Evolutionary conservation across 2,329 filamentous ascomycete species (phyloP).

Genomic region (Shiraia bambusicola): DNA sequence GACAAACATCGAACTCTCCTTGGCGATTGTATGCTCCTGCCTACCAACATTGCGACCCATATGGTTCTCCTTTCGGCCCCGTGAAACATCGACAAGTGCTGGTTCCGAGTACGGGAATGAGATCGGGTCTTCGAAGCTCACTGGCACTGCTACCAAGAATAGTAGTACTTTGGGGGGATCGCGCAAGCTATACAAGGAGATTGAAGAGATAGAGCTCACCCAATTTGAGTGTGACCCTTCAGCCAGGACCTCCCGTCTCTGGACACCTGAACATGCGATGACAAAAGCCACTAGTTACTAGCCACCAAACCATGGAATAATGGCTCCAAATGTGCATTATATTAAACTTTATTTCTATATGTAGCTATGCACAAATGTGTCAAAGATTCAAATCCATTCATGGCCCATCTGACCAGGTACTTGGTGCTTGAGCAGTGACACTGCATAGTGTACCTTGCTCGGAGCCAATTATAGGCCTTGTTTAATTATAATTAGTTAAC

Average conservation of each 20-base stretch:
- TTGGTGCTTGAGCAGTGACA: too few relatives aligned
- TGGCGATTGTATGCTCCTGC: constrained; percentile 28
- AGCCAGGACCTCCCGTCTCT: constrained; percentile 3
- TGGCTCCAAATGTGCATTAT: too few relatives aligned
- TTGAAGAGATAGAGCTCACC: constrained; percentile 27
- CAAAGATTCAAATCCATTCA: too few relatives aligned
- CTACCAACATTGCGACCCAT: constrained; percentile 30
- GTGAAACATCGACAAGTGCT: constrained; percentile 7
- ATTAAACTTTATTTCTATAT: too few relatives aligned
- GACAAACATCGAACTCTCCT: constrained; percentile 32
- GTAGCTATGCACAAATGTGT: not conserved
- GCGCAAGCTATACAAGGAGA: constrained; percentile 20
- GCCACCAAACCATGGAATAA: constrained; percentile 16
- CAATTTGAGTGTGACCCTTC: constrained; percentile 8
- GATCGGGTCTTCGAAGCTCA: constrained; percentile 15
- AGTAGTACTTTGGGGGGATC: constrained; percentile 9
- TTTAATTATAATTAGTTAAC: too few relatives aligned
- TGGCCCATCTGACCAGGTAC: too few relatives aligned
- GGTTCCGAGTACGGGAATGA: constrained; percentile 7
- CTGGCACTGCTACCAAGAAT: constrained; percentile 13
- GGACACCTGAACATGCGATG: constrained; percentile 10
- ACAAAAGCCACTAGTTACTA: constrained; percentile 16
- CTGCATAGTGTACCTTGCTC: too few relatives aligned
- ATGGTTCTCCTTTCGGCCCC: constrained; percentile 21
- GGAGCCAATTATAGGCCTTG: too few relatives aligned